Base-by-base conservation (phyloP, 768 basidiomycete genomes). In the Coprinopsis strossmayeri region DNA sequence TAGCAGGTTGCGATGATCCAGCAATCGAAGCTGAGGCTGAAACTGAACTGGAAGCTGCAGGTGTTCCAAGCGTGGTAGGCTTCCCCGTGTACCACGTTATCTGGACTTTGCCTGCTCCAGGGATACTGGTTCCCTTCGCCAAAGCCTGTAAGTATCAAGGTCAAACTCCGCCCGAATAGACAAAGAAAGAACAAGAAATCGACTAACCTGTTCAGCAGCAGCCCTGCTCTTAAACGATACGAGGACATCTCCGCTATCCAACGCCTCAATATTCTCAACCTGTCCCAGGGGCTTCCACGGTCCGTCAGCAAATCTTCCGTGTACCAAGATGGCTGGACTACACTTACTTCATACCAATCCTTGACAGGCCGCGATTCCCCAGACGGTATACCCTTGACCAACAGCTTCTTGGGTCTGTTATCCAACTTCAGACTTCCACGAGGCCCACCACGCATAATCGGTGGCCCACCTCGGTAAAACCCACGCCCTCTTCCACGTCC, bases 351-450 rank as follows among this genome's bases (percentile, higher is more conserved):
- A 61, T 85, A 95, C 87, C 89, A 94, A 56, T 88, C 82, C 53
- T 77, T 79, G 51, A 93, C 68, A 4, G 77, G 73, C 52, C 83
- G 79, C 26, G 80, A 53, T 5, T 38, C 48, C 17, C 76, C 73
- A 28, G 71, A 65, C 15, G 61, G 64, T 7, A 78, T 78, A 30
- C 84, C 87, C 59, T 88, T 84, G 24, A 96, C 70, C 18, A 86
- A 65, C 20, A 96, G 67, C 64, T 79, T 84, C 68, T 82, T 87
- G 9, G 92, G 87, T 15, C 92, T 80, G 59, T 93, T 91, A 64
- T 96, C 92, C 24, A 96, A 77, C 60, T 87, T 87, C 85, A 95
- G 87, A 57, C 82, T 91, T 9, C 73, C 69, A 34, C 84, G 76
- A 39, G 78, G 74, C 2, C 79, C 82, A 49, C 88, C 87, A 38